Percentiles rank a stretch among this genome's conserved stretches.
These are phyloP conservation scores for Suhomyces kunorum DNA, from an alignment of 1,139 yeast species.

Conservation along the genomic window DNA sequence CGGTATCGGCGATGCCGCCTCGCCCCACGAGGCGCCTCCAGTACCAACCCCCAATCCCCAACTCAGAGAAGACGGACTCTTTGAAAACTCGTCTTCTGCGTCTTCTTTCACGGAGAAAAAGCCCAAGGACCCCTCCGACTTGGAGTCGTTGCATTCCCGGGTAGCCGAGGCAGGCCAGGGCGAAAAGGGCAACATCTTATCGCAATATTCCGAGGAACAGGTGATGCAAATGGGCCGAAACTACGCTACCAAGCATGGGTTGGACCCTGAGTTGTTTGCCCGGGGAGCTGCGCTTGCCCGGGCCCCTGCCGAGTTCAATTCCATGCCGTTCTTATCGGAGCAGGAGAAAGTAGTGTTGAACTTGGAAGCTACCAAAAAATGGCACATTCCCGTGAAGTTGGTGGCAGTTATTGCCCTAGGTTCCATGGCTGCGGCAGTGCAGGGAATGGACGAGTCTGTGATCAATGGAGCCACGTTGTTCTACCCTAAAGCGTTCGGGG, in stretches of 20 bases:
- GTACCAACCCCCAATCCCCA: conserved; percentile 5
- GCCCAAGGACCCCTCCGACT: conserved; percentile 23
- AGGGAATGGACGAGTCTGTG: conserved; percentile 91
- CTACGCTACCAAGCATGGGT: conserved; percentile 61
- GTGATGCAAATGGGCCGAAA: conserved; percentile 71
- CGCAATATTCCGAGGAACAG: conserved; percentile 63
- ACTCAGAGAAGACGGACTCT: conserved; percentile 20
- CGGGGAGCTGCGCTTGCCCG: conserved; percentile 79
- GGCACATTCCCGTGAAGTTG: conserved; percentile 64
- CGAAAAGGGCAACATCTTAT: conserved; percentile 55
- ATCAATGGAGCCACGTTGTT: conserved; percentile 80
- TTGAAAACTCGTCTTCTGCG: conserved; percentile 24
- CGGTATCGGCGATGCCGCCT: conserved; percentile 8
- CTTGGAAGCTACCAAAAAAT: conserved; percentile 60
- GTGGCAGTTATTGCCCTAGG: conserved; percentile 68
- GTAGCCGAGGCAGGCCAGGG: conserved; percentile 26
- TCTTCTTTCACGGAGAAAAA: conserved; percentile 24
- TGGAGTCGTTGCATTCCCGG: conserved; percentile 28
- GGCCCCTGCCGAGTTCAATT: conserved; percentile 57
- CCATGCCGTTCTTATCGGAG: conserved; percentile 56
- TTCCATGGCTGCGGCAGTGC: conserved; percentile 87
- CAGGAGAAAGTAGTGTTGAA: conserved; percentile 62
- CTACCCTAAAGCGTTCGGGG: conserved; percentile 54
- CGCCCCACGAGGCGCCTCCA: conserved; percentile 9
- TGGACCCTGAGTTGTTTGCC: conserved; percentile 67